These are phyloP conservation scores for Fraxinus latifolia DNA, from an alignment of 305 asterid species.

Conservation along the genomic window DNA sequence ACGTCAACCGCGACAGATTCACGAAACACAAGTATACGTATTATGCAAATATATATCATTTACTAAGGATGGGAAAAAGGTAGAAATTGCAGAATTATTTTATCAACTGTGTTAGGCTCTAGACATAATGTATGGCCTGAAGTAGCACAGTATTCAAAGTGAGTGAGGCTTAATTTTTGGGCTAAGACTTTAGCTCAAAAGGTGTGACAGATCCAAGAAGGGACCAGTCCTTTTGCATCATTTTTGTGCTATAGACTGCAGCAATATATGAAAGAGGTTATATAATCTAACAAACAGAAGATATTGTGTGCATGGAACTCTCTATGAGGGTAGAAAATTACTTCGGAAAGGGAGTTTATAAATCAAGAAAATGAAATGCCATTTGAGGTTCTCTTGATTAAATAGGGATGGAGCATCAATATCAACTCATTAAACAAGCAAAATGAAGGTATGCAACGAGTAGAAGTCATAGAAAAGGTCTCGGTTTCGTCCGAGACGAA, in stretches of 20 bases:
- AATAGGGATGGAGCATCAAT: background rate
- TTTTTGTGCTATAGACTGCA: background rate
- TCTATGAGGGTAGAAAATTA: background rate
- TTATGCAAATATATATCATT: background rate
- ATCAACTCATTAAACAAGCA: background rate
- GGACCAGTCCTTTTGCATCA: background rate
- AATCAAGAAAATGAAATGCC: background rate
- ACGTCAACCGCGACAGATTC: background rate
- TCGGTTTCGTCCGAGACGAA: background rate
- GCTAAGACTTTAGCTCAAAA: background rate
- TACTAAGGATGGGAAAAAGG: background rate
- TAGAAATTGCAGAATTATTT: background rate
- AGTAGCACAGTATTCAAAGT: conserved; percentile 15
- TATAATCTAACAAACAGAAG: background rate
- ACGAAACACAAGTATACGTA: background rate
- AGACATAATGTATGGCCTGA: conserved; percentile 30
- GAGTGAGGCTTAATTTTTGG: background rate
- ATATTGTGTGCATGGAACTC: background rate
- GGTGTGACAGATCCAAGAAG: background rate
- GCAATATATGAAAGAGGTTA: background rate
- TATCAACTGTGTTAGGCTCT: background rate
- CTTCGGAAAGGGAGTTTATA: background rate
- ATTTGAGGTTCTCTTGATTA: background rate
- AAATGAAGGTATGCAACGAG: background rate
- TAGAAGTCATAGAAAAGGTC: background rate